These are phyloP conservation scores for Yamadazyma taylorii DNA, from an alignment of 1,139 yeast species.

Conservation along the genomic window DNA sequence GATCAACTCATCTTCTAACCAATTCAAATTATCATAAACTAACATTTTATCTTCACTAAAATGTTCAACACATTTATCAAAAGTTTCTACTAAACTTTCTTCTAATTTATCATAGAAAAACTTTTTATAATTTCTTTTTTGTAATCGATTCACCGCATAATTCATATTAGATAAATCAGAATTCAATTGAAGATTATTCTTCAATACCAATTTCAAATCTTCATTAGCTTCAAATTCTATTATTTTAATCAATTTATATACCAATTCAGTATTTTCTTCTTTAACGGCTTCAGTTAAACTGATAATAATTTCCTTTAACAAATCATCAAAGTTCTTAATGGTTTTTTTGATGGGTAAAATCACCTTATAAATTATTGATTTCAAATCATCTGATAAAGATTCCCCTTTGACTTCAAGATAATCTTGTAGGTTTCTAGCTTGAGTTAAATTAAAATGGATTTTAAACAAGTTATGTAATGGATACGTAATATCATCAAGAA, in stretches of 20 bases:
- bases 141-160: conserved; percentile 40
- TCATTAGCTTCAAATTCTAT: conserved; percentile 79
- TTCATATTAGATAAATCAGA: conserved; percentile 20
- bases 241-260: conserved; percentile 71
- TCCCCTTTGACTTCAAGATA: conserved; percentile 58
- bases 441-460: conserved; percentile 70
- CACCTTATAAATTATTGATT: conserved; percentile 63
- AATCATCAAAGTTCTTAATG: conserved; percentile 62
- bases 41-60: conserved; percentile 54
- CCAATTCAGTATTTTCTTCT: conserved; percentile 64
- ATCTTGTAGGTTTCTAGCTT: conserved; percentile 77
- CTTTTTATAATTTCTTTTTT: conserved; percentile 61
- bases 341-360: conserved; percentile 51
- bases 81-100: conserved; percentile 62
- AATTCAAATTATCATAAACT: conserved; percentile 70
- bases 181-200: conserved; percentile 40
- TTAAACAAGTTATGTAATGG: conserved; percentile 60
- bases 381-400: conserved; percentile 65
- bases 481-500: conserved; percentile 51
- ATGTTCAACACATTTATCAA: conserved; percentile 62
- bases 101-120: conserved; percentile 64
- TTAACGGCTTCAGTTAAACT: conserved; percentile 70
- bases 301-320: conserved; percentile 58
- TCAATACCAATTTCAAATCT: conserved; percentile 63
- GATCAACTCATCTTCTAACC: conserved; percentile 81